Conservation (phyloP, 768 basidiomycete species). For the Kwoniella europaea region DNA sequence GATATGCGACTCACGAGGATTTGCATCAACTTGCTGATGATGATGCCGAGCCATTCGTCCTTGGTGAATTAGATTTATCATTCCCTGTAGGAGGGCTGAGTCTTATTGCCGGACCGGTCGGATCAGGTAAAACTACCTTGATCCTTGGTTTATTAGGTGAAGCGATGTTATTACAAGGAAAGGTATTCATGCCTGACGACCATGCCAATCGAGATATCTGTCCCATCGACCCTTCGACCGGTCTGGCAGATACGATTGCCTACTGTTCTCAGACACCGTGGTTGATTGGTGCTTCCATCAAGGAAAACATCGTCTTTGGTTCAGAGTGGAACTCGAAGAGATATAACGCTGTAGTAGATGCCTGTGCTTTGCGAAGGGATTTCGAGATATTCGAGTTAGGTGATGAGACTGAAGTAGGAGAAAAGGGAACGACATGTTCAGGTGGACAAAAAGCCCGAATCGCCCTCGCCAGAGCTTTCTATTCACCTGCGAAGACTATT, state of each 20-base stretch:
- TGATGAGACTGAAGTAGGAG: conserved; percentile 56
- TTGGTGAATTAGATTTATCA: conserved; percentile 44
- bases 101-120: conserved; percentile 53
- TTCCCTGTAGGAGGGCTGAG: conserved; percentile 51
- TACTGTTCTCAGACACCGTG: conserved; percentile 56
- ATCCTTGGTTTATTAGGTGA: conserved; percentile 54
- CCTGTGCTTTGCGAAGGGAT: conserved; percentile 54
- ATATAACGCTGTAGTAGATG: conserved; percentile 50
- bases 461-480: conserved; percentile 53
- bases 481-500: conserved; percentile 52
- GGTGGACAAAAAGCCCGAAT: conserved; percentile 56
- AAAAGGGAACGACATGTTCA: conserved; percentile 56
- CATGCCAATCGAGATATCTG: conserved; percentile 52
- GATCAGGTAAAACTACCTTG: conserved; percentile 54
- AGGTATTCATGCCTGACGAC: conserved; percentile 56
- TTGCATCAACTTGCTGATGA: conserved; percentile 10
- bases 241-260: conserved; percentile 51
- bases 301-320: conserved; percentile 54
- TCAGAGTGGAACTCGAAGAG: conserved; percentile 49
- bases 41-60: conserved; percentile 46
- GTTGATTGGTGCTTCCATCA: conserved; percentile 54
- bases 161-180: conserved; percentile 47
- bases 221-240: conserved; percentile 50
- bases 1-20: conserved; percentile 31
- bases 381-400: conserved; percentile 62